phyloP scores from a whole-genome alignment of 23 red algal species.

The Pyropia yezoensis region DNA sequence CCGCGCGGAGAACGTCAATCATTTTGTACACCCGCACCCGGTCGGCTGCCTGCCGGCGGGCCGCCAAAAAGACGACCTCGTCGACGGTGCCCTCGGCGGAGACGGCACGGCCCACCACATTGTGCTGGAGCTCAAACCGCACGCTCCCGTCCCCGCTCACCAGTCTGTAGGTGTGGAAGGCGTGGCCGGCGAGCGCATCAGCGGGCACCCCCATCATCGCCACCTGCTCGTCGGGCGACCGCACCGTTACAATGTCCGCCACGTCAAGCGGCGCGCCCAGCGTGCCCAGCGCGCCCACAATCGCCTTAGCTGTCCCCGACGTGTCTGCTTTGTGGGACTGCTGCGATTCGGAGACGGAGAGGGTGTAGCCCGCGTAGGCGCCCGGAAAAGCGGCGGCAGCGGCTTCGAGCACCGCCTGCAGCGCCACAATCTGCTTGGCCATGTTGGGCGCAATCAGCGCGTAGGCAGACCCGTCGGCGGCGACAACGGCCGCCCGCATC shows the following conservation, averaged over 20 bases:
- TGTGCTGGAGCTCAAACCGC: conserved; percentile 90
- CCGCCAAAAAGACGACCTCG: conserved; percentile 71
- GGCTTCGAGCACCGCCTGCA: conserved; percentile 81
- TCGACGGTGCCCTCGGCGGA: conserved; percentile 96
- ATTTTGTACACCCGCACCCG: conserved; percentile 53
- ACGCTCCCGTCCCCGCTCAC: conserved; percentile 81
- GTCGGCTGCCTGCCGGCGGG: conserved; percentile 13
- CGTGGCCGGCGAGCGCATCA: conserved; percentile 79
- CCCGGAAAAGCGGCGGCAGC: conserved; percentile 70
- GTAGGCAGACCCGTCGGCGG: conserved; percentile 20
- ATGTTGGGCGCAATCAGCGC: conserved; percentile 97
- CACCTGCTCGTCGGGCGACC: conserved; percentile 28
- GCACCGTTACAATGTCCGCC: conserved; percentile 69
- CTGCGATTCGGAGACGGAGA: conserved; percentile 84
- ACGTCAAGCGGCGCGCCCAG: conserved; percentile 50
- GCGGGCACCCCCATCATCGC: conserved; percentile 70
- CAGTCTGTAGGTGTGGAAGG: conserved; percentile 91
- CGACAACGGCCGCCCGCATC: conserved; percentile 21
- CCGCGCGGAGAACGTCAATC: conserved; percentile 80
- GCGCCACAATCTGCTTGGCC: conserved; percentile 99
- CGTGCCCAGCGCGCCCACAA: conserved; percentile 51
- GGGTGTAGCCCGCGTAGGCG: conserved; percentile 54
- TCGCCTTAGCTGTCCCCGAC: conserved; percentile 87
- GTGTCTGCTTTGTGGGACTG: conserved; percentile 90
- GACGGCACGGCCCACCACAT: conserved; percentile 78